Evolutionary conservation across 2,329 filamentous ascomycete genomes (phyloP).

Genomic region (Alternaria burnsii): DNA sequence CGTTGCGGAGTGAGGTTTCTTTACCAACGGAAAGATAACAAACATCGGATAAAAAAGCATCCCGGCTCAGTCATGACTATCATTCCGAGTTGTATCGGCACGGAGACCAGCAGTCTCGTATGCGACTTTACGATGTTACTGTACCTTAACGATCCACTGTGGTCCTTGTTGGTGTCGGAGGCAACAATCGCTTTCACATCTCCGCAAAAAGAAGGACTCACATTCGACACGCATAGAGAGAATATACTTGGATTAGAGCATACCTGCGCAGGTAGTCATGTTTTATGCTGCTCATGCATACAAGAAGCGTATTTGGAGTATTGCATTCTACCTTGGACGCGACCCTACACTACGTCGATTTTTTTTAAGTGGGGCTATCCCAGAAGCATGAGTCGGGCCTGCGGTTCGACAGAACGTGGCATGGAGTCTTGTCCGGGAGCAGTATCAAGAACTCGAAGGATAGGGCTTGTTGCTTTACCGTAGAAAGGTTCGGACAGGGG

Average conservation of each 20-base stretch:
- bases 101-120: neutral
- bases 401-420: neutral
- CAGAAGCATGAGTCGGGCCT: neutral
- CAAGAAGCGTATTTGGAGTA: neutral
- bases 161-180: neutral
- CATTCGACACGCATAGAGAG: neutral
- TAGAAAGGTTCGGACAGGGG: neutral
- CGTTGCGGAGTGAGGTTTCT: neutral
- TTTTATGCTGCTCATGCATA: neutral
- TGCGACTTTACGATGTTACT: conserved; percentile 1
- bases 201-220: neutral
- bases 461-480: conserved; percentile 1
- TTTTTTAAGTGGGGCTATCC: neutral
- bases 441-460: neutral
- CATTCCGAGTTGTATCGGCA: neutral
- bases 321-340: neutral
- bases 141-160: neutral
- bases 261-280: neutral
- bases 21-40: conserved; percentile 14
- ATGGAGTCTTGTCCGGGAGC: neutral
- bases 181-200: neutral
- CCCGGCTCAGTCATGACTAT: neutral
- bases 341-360: neutral
- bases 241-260: neutral
- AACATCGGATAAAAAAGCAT: neutral